Evolutionary conservation across 257 asterid genomes (phyloP), one percentile per base, ranked within the genome.

Genomic region (Solanum dulcamara): DNA sequence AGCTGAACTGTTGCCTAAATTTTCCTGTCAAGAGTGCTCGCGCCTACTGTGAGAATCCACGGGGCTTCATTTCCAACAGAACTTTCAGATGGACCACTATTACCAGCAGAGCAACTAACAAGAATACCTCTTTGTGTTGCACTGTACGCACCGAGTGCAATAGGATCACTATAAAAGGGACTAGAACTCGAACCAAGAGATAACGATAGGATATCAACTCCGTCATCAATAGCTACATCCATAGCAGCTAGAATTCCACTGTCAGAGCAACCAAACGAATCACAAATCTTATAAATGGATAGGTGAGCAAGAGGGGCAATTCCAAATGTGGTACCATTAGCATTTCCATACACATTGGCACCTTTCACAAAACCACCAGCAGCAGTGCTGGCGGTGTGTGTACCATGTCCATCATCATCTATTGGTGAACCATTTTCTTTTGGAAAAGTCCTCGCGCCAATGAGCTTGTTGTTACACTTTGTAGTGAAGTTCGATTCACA

Each of bases 251-350:
- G 13, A 2, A 89, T 26, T 13, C 35, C 89, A 26, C 90, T 87
- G 7, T 90, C 94, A 1, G 50, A 11, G 40, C 96, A 92, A 24
- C 55, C 37, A 15, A 38, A n/a, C 6, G 6, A n/a, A 7, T 1
- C 0, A 7, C 94, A 91, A 0, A 86, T 88, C 84, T 88, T 93
- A 88, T 91, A 93, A 1, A 90, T 50, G 0, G 96, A 94, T 24
- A 93, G 44, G 74, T 93, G 94, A 85, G 96, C 94, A 28, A 81
- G 91, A 7, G 96, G 94, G 1, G 93, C 94, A 24, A 90, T 66
- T 2, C 96, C 96, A 38, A 22, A 90, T 1, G 94, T 93, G 0
- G 91, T 89, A 15, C 94, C 93, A 0, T 91, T 86, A 30, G 93
- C 94, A 13, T 50, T 87, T 12, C 96, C 93, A 38, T 64, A 89